phyloP scores from a whole-genome alignment of 179 eudicot species.

The Nepenthes alata region DNA sequence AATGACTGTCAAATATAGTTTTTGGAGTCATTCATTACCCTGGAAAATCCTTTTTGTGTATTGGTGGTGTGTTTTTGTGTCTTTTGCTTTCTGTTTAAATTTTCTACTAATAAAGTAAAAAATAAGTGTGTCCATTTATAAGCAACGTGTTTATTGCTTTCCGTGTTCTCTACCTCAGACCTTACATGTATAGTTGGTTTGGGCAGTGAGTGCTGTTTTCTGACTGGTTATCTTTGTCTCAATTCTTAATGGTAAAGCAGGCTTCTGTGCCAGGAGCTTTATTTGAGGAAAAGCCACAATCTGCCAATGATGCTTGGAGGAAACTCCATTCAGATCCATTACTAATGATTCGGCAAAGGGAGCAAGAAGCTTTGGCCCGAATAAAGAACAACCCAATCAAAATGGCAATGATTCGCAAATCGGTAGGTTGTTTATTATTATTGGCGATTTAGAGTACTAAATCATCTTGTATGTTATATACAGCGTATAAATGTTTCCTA shows the following conservation, averaged over 20 bases:
- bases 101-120: too few relatives aligned
- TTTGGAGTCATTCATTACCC: too few relatives aligned
- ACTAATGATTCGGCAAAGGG: conserved; percentile 83
- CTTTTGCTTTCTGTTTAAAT: too few relatives aligned
- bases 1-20: too few relatives aligned
- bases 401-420: conserved; percentile 95
- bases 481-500: too few relatives aligned
- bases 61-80: too few relatives aligned
- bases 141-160: not conserved
- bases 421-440: conserved; percentile 35
- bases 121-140: too few relatives aligned
- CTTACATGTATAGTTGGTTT: not conserved
- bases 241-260: conserved; percentile 21
- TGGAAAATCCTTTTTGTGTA: too few relatives aligned
- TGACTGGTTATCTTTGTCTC: not conserved
- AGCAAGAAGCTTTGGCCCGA: conserved; percentile 88
- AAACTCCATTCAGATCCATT: conserved; percentile 93
- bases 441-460: not conserved
- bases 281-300: conserved; percentile 93
- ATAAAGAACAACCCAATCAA: conserved; percentile 87
- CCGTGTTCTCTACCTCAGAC: not conserved
- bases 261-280: conserved; percentile 67
- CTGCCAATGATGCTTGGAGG: conserved; percentile 98
- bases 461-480: not conserved
- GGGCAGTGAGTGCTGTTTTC: not conserved